Evolutionary conservation across 257 asterid genomes (phyloP), one percentile per base, ranked within the genome.

Genomic region (Solanum paucissectum): DNA sequence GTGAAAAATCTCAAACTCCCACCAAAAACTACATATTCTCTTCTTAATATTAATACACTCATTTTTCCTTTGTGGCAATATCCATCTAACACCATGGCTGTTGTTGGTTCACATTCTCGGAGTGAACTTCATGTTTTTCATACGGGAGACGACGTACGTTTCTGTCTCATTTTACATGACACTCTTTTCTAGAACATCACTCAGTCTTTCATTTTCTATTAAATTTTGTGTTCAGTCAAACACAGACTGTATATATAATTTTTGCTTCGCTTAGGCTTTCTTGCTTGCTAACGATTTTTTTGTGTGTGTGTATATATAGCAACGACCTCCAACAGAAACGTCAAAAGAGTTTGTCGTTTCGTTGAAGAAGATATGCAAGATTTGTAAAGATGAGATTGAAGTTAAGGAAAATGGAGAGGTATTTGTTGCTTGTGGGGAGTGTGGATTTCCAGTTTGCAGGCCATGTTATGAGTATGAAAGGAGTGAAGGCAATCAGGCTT

Each of bases 391-490:
- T 25, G 96, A 93, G 74, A 89, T 95, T 58, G 97, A 95, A 83
- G 2, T 91, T 20, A 88, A 86, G 90, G 95, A 93, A 86, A 89
- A 86, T 4, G 97, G 97, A 0, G 90, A 90, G 27, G 64, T 87
- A 38, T 95, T 95, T 12, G 93, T 90, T 62, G 98, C 98, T 16
- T 95, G 98, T 71, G 58, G 88, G 11, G 97, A 91, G 74, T 94
- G 98, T 60, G 95, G 92, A 5, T 95, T 93, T 71, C 98, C 98
- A 4, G 98, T 95, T 60, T 95, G 98, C 37, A 88, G 87, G 87
- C 96, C 96, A 49, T 95, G 98, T 86, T 95, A 93, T 64, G 95
- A 93, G 83, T 94, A 95, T 9, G 97, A 94, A 93, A 91, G 96
- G 87, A 93, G 94, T 29, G 95, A 95, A 77, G 98, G 98, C 29